These are phyloP conservation scores for Linum trigynum DNA, from an alignment of 345 rosid species.

Conservation along the genomic window DNA sequence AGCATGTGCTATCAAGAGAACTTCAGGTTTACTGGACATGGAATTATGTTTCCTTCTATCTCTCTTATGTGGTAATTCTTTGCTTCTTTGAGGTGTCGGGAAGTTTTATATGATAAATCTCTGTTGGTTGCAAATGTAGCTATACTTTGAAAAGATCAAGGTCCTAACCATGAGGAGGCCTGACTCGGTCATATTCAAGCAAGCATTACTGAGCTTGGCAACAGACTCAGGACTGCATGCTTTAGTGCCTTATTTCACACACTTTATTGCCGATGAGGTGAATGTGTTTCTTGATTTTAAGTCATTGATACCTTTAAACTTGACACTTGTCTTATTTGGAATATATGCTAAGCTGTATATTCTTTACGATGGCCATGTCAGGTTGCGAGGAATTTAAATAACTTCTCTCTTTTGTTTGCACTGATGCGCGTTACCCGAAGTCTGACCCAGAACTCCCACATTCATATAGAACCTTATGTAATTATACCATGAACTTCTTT, in stretches of 20 bases:
- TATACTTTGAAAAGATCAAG: slow-evolving; percentile 56
- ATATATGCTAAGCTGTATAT: slow-evolving; percentile 12
- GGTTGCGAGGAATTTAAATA: slow-evolving; percentile 54
- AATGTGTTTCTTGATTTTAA: neutral
- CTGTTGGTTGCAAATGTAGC: slow-evolving; percentile 29
- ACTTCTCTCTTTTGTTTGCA: slow-evolving; percentile 45
- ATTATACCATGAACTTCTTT: slow-evolving; percentile 22
- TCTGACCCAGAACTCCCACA: slow-evolving; percentile 67
- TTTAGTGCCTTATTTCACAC: slow-evolving; percentile 56
- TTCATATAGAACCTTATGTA: slow-evolving; percentile 85
- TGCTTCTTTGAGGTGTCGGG: neutral
- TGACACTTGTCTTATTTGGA: slow-evolving; percentile 2
- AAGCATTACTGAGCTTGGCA: slow-evolving; percentile 59
- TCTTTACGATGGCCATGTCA: slow-evolving; percentile 20
- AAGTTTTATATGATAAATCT: neutral
- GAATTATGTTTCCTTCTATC: neutral
- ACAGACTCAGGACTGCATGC: slow-evolving; percentile 74
- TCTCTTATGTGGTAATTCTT: neutral
- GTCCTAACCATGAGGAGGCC: slow-evolving; percentile 42
- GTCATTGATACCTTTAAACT: slow-evolving; percentile 2
- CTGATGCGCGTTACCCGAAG: slow-evolving; percentile 61
- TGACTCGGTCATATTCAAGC: slow-evolving; percentile 45
- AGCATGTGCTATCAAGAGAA: slow-evolving; percentile 60
- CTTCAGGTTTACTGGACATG: slow-evolving; percentile 45
- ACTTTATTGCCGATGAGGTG: slow-evolving; percentile 73